These are phyloP conservation scores for Salix caprea DNA, from an alignment of 345 rosid genomes.

Conservation along the genomic window DNA sequence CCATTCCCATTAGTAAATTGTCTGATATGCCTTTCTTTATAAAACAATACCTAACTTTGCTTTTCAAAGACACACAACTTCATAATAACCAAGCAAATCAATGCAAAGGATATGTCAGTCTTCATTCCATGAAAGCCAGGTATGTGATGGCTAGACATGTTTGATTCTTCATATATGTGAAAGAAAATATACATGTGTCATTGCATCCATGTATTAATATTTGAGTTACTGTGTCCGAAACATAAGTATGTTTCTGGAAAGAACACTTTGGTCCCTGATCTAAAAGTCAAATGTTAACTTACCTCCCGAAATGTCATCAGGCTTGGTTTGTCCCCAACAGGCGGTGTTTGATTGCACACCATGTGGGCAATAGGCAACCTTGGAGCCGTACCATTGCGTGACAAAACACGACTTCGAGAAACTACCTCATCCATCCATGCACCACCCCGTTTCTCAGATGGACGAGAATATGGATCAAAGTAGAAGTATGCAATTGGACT, in stretches of 20 bases:
- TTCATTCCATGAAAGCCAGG: neutral
- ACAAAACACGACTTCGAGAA: slow-evolving; percentile 66
- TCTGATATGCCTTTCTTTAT: neutral
- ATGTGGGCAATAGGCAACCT: slow-evolving; percentile 86
- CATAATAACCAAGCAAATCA: neutral
- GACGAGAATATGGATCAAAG: slow-evolving; percentile 96
- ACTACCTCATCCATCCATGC: slow-evolving; percentile 96
- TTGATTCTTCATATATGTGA: neutral
- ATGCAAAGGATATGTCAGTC: neutral
- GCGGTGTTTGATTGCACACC: slow-evolving; percentile 97
- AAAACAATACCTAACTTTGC: neutral
- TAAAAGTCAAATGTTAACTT: slow-evolving; percentile 5
- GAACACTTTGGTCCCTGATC: neutral
- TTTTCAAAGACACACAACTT: no score
- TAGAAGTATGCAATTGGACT: slow-evolving; percentile 80
- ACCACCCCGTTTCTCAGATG: slow-evolving; percentile 80
- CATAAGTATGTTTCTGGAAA: neutral
- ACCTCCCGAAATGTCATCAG: slow-evolving; percentile 97
- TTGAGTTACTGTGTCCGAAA: neutral
- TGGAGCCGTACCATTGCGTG: slow-evolving; percentile 40
- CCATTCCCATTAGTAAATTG: neutral
- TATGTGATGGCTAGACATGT: neutral
- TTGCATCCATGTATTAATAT: neutral
- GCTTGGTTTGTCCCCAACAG: slow-evolving; percentile 86
- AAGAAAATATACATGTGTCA: neutral